Base-by-base conservation (phyloP, 2,329 filamentous ascomycete genomes). In the Ophiostoma sp. region DNA sequence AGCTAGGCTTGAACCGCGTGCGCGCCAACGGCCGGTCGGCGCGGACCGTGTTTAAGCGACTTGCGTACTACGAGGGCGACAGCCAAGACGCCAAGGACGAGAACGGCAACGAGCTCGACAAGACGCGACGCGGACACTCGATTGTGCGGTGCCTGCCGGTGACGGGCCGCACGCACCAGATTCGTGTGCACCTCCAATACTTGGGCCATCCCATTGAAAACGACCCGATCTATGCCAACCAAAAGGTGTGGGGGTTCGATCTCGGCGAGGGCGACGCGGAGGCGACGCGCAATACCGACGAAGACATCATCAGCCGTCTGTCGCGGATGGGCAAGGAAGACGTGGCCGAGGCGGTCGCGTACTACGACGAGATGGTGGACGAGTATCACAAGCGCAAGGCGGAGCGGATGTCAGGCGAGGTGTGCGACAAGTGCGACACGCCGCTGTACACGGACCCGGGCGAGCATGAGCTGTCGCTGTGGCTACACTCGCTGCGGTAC, bases 151-250 rank as follows among this genome's bases (percentile, higher is more conserved):
- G 95, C 76, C 85, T 96, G 69, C 95, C 95, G 0, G 86, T 98
- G 41, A 99, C 95, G 0, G 95, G 95, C 0, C 87, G 95, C 66
- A 99, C 95, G 12, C 95, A 99, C 75, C 95, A 99, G 77, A 85
- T 99, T 65, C 88, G 95, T 45, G 95, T 99, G 18, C 95, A 99
- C 75, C 83, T 99, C 16, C 95, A 99, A 76, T 96, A 92, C 77
- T 82, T 99, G 3, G 95, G 95, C 1, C 91, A 98, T 76, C 95
- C 95, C 1, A 98, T 99, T 73, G 89, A 92, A 72, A 99, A 99
- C 77, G 95, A 99, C 76, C 95, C 95, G 7, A 98, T 99, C 74
- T 99, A 99, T 77, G 93, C 92, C 74, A 99, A 99, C 76, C 88
- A 92, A 75, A 88, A 88, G 69, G 95, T 99, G 11, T 99, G 96